These are phyloP conservation scores for Umbelopsis ramanniana DNA, from an alignment of 192 early-diverging fungal genomes.

Conservation along the genomic window DNA sequence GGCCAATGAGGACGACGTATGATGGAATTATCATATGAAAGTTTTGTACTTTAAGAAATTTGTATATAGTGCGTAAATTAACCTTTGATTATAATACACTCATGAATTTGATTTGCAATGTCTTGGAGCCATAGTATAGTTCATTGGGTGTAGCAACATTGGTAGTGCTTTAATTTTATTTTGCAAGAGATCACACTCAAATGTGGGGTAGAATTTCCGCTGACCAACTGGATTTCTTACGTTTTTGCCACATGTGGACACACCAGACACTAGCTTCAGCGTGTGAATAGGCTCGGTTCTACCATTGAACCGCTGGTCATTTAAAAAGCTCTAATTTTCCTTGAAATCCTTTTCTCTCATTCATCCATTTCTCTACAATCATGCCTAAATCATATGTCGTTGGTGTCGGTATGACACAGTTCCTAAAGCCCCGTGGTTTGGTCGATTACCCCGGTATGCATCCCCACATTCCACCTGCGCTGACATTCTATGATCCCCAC, in stretches of 20 bases:
- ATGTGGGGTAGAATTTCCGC: slow-evolving; percentile 15
- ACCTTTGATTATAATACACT: no score
- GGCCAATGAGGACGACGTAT: background rate
- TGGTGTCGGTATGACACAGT: slow-evolving; percentile 69
- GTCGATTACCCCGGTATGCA: slow-evolving; percentile 55
- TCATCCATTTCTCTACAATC: background rate
- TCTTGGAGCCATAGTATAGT: no score
- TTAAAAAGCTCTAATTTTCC: background rate
- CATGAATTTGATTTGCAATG: no score
- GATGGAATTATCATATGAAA: slow-evolving; percentile 5
- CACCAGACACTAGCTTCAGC: background rate
- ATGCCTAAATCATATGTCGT: slow-evolving; percentile 38
- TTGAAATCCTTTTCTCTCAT: background rate
- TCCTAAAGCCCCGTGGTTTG: slow-evolving; percentile 58
- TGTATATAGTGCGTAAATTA: background rate
- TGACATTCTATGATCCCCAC: background rate
- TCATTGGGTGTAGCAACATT: no score
- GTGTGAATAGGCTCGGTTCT: slow-evolving; percentile 18
- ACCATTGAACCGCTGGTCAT: slow-evolving; percentile 5
- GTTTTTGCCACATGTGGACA: background rate
- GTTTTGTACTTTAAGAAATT: background rate
- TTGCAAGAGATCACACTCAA: background rate
- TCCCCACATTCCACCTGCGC: slow-evolving; percentile 6
- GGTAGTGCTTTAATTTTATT: no score
- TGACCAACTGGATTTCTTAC: background rate